Base-by-base conservation (phyloP, 352 stramenopile genomes). In the Pythium myriotylum region DNA sequence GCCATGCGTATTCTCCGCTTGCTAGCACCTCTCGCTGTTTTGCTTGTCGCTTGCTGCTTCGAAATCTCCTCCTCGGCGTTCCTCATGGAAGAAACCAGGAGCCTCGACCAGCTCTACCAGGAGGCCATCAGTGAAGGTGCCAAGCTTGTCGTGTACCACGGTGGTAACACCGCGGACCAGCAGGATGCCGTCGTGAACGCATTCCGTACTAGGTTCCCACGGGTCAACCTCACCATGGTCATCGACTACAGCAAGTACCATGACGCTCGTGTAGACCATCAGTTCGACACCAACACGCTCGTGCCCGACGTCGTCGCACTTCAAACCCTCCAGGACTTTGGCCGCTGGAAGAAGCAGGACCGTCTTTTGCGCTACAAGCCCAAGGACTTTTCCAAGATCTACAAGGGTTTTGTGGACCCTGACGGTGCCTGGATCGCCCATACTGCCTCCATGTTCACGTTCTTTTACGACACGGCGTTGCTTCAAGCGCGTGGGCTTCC, bases 221-320 rank as follows among this genome's bases (percentile, higher is more conserved):
- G 75, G 9, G 76, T 89, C 65, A 87, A 87, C 47, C 78, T 87
- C 72, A 84, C 75, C 27, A 49, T 88, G 27, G 62, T 83, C 56
- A 65, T 81, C 14, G 77, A 84, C 65, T 81, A 86, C 70, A 70
- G 52, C 70, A 83, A 83, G 67, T 81, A 74, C 58, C 70, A 85
- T 54, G 51, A 84, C 51, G 83, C 74, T 27, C 83, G 80, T n/a
- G 74, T 84, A 22, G 75, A 92, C 72, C 80, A 91, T 54, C 67
- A 83, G 39, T 62, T 86, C 47, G 75, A 80, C 54, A 78, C 62
- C 32, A 55, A 76, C 57, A 57, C 51, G 33, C 61, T 84, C 35
- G 76, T 83, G 33, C 67, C 70, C 0, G 74, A 81, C 60, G 61
- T 81, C 35, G 56, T 74, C 14, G 67, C 72, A 37, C 59, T 86